Percentiles rank a stretch among this genome's conserved stretches.
phyloP scores from a whole-genome alignment of 2,329 filamentous ascomycete genomes.

The Fusarium lyarnte region DNA sequence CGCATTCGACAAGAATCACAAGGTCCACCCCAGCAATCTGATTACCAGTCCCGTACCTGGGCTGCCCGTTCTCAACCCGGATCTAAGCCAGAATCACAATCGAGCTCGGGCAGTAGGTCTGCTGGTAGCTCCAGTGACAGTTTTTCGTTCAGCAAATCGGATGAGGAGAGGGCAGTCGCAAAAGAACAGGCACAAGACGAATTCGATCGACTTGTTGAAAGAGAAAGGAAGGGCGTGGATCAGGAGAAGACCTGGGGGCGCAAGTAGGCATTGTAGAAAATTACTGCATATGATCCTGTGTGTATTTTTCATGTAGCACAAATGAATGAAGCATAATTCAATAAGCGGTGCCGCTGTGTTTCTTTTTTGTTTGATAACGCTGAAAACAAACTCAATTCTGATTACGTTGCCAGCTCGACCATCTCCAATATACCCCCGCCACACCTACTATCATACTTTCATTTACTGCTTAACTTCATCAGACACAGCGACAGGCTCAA shows the following conservation, averaged over 20 bases:
- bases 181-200: conserved; percentile 61
- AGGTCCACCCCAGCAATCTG: conserved; percentile 32
- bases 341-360: neutral
- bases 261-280: neutral
- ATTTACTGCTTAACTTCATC: conserved; percentile 47
- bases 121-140: conserved; percentile 38
- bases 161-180: conserved; percentile 50
- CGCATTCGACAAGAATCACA: conserved; percentile 51
- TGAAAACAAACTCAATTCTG: conserved; percentile 1
- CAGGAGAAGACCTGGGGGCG: conserved; percentile 43
- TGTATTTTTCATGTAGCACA: conserved; percentile 5
- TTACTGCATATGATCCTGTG: conserved; percentile 2
- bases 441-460: neutral
- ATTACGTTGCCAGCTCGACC: conserved; percentile 13
- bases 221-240: conserved; percentile 50
- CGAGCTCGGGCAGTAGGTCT: conserved; percentile 44
- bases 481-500: conserved; percentile 50
- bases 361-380: neutral
- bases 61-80: conserved; percentile 10
- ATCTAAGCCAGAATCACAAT: conserved; percentile 24
- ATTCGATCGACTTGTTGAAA: conserved; percentile 60
- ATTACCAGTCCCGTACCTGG: conserved; percentile 30
- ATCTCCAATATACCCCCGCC: conserved; percentile 8
- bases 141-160: conserved; percentile 50
- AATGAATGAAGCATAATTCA: neutral